Base-by-base conservation (phyloP, 2,329 filamentous ascomycete genomes). In the Rutstroemia sp. region DNA sequence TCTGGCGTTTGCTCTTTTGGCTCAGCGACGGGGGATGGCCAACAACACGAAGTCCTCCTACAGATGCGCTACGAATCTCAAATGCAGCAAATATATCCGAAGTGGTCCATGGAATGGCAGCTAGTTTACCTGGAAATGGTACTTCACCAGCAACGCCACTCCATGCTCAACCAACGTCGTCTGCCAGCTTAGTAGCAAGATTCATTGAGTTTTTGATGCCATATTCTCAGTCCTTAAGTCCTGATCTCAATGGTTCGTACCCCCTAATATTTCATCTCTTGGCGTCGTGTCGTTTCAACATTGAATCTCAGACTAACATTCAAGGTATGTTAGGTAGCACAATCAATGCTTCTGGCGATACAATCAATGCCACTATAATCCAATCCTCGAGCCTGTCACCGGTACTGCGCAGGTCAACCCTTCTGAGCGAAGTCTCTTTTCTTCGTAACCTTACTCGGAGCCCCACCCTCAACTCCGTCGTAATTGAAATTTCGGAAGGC, bases 1-100 rank as follows among this genome's bases (percentile, higher is more conserved):
- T 95, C 48, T 99, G 94, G 95, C 84, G 92, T 40, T 87, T 90
- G 59, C 79, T 97, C 63, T 97, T 99, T 73, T 99, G 92, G 91
- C 66, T 70, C 46, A 70, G 67, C 49, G 69, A 70, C 59, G 68
- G 68, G 52, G 66, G 65, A 30, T 69, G 67, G 66, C 63, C 67
- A 25, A 25, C 30, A 34, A 12, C 30, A 3, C 36, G 44, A n/a
- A 49, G 42, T n/a, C 16, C 30, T 1, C 23, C 52, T 12, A 52
- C 36, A 16, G 49, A 58, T 21, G 9, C 58, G 19, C 53, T 39
- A 12, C 56, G 45, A 34, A 63, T 63, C 48, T 12, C 30, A 12
- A 55, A 60, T 5, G 60, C 62, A 2, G 52, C 57, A 5, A 58
- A 34, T 34, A 34, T 34, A 34, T 34, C 48, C n/a, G 45, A 62